phyloP scores from a whole-genome alignment of 129 eudicot species.

The Chrysanthemum makinoi region DNA sequence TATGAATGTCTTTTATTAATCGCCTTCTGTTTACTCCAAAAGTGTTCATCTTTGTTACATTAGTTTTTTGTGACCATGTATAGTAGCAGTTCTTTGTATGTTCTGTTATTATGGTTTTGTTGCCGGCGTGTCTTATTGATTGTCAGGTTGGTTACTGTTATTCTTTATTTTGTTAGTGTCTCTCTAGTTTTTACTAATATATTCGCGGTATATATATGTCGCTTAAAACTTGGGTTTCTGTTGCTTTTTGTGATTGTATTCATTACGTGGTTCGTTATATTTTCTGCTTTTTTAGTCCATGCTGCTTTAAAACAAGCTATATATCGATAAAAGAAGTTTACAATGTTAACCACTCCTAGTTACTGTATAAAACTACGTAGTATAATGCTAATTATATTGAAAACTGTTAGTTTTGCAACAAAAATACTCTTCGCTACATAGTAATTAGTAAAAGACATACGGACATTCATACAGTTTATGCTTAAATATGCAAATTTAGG shows the following conservation, averaged over 20 bases:
- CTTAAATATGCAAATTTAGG: not conserved
- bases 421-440: not conserved
- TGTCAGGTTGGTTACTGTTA: too few species aligned
- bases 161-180: too few species aligned
- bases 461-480: not conserved
- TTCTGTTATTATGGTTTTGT: too few species aligned
- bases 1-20: not conserved
- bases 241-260: not conserved
- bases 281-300: not conserved
- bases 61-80: not conserved
- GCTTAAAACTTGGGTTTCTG: not conserved
- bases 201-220: too few species aligned
- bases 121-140: too few species aligned
- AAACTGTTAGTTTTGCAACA: not conserved
- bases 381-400: too few species aligned
- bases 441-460: too few species aligned
- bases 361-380: too few species aligned
- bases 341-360: not conserved
- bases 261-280: not conserved
- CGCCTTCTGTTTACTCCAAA: not conserved
- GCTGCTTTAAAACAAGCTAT: not conserved
- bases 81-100: too few species aligned
- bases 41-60: constrained; percentile 3
- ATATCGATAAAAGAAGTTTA: not conserved
- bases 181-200: too few species aligned